These are phyloP conservation scores for Aspergillus fumigatiaffinis DNA, from an alignment of 2,329 filamentous ascomycete genomes.

Conservation along the genomic window DNA sequence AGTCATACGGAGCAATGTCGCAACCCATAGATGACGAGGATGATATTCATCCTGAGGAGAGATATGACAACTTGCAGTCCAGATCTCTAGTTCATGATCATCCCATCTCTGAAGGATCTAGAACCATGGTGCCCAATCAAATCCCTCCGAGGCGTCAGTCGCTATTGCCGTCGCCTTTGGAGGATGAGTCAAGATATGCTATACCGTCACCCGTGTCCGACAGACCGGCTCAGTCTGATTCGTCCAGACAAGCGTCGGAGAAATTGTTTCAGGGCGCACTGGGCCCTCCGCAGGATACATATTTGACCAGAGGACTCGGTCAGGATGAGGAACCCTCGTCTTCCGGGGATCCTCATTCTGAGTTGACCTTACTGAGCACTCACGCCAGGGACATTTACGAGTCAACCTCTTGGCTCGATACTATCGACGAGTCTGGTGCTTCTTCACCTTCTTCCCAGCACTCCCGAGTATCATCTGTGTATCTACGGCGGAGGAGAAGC, in stretches of 20 bases:
- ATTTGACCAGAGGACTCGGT: not conserved
- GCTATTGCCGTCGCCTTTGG: constrained; percentile 32
- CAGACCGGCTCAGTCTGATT: constrained; percentile 41
- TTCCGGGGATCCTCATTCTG: constrained; percentile 6
- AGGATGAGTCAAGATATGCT: constrained; percentile 22
- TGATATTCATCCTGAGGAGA: constrained; percentile 46
- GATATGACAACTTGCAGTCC: constrained; percentile 48
- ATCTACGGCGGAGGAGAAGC: constrained; percentile 65
- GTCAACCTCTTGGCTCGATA: constrained; percentile 89
- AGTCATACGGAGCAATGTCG: constrained; percentile 43
- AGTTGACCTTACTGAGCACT: constrained; percentile 19
- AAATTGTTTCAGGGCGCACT: not conserved
- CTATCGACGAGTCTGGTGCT: constrained; percentile 82
- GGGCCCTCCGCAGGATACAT: not conserved
- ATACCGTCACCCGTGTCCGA: constrained; percentile 19
- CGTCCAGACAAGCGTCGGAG: constrained; percentile 11
- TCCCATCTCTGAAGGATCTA: constrained; percentile 21
- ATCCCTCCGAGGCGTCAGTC: constrained; percentile 38
- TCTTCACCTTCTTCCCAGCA: constrained; percentile 77
- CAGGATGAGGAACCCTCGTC: not conserved
- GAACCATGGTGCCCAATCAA: constrained; percentile 23
- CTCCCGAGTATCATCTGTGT: constrained; percentile 70
- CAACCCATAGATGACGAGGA: constrained; percentile 35
- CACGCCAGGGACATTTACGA: constrained; percentile 60
- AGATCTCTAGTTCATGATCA: constrained; percentile 43